Evolutionary conservation across 2,329 filamentous ascomycete species (phyloP).

Genomic region (Scedosporium apiospermum): DNA sequence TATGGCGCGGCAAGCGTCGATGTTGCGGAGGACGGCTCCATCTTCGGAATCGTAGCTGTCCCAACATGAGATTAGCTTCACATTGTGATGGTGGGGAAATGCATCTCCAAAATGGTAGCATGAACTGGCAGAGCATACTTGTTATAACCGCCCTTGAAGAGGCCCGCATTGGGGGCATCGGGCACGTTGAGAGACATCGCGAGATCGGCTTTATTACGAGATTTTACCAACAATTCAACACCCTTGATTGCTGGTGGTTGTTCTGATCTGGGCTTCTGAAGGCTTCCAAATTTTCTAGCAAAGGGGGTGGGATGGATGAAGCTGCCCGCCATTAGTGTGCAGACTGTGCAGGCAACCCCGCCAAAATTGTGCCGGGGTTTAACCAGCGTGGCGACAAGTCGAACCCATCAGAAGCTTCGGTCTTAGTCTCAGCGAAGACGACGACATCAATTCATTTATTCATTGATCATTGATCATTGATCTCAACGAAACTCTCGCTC

Average conservation of each 20-base stretch:
- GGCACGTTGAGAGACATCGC: conserved; percentile 81
- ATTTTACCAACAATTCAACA: neutral
- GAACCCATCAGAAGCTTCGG: neutral
- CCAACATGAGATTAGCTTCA: conserved; percentile 19
- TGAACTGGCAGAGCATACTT: conserved; percentile 46
- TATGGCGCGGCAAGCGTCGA: conserved; percentile 95
- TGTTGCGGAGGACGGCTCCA: conserved; percentile 96
- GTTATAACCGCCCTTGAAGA: conserved; percentile 96
- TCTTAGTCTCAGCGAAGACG: neutral
- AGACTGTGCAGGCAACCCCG: neutral
- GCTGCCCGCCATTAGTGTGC: neutral
- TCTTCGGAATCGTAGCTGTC: conserved; percentile 95
- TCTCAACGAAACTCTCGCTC: too few relatives aligned
- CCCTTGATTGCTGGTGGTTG: conserved; percentile 1
- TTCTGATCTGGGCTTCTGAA: neutral
- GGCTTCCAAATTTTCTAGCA: conserved; percentile 7
- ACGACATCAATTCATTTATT: too few relatives aligned
- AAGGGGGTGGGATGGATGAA: conserved; percentile 4
- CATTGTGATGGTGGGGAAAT: conserved; percentile 8
- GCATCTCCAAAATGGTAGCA: conserved; percentile 4
- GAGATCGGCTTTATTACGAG: neutral
- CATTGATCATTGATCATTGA: too few relatives aligned
- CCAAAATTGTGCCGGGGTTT: conserved; percentile 6
- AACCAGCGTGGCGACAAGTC: neutral
- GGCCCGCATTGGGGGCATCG: conserved; percentile 79